These are phyloP conservation scores for Termitomyces sp. DNA, from an alignment of 768 basidiomycete species.

Conservation along the genomic window DNA sequence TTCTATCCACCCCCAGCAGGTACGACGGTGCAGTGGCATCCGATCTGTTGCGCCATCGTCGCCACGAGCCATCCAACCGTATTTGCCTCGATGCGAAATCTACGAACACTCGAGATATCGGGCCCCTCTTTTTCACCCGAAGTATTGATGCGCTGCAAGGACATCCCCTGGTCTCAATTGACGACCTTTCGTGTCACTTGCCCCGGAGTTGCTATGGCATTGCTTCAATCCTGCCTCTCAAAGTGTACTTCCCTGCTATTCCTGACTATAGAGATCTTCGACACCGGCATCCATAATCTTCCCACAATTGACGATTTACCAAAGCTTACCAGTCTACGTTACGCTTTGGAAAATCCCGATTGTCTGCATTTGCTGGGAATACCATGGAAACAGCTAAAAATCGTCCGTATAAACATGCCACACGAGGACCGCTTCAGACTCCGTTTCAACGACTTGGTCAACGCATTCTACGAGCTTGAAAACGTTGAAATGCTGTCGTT, in stretches of 20 bases:
- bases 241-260: not conserved
- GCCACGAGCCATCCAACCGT: not conserved
- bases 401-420: not conserved
- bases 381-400: not conserved
- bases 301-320: not conserved
- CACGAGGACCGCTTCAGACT: not conserved
- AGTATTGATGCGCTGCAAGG: not conserved
- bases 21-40: no score
- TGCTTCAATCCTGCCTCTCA: not conserved
- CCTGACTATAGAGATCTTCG: not conserved
- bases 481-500: not conserved
- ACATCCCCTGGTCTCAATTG: not conserved
- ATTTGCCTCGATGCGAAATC: not conserved
- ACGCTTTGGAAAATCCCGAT: no score
- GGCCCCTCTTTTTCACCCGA: not conserved
- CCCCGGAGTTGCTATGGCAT: not conserved
- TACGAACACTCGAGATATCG: not conserved
- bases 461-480: not conserved
- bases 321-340: not conserved
- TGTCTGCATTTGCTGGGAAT: not conserved
- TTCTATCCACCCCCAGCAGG: not conserved
- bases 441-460: not conserved
- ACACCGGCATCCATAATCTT: not conserved
- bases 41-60: not conserved
- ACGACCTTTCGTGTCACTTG: not conserved